Base-by-base conservation (phyloP, 345 rosid genomes). In the Aquilaria yunnanensis region DNA sequence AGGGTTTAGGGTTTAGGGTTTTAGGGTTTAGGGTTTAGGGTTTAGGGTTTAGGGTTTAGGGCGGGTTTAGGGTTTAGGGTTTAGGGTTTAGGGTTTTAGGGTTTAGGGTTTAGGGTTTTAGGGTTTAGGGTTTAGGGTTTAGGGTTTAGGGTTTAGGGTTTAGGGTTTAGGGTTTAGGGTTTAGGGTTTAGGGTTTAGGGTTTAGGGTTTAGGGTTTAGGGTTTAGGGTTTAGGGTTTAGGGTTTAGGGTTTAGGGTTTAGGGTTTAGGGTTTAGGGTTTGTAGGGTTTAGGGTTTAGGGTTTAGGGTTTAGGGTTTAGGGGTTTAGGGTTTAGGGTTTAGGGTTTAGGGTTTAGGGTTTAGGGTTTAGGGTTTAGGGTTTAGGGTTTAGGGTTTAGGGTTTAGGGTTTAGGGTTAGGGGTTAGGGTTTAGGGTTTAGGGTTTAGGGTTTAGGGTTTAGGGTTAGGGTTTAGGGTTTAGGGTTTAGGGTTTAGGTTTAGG, bases 251-350 rank as follows among this genome's bases (percentile, higher is more conserved):
- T 41, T 37, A 49, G 61, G 61, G 37, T 57, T 57, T 37, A 49
- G 61, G 61, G 37, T 58, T 37, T 8, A 49, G 61, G 9, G 16
- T 54, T 52, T n/a, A 49, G 61, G 61, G 9, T 58, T 58, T n/a
- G 29, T n/a, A n/a, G 49, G 48, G 32, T 57, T 57, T 57, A 57
- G 50, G 61, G 61, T 58, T 58, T 37, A 49, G 61, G 61, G 37
- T 59, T 43, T 13, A 29, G 70, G 64, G 64, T 66, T 58, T 66
- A 59, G 70, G 70, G 70, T 59, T 59, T 67, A 51, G n/a, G n/a
- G n/a, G n/a, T n/a, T n/a, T n/a, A n/a, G n/a, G n/a, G n/a, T n/a
- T n/a, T n/a, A n/a, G n/a, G n/a, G n/a, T n/a, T n/a, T n/a, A n/a
- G n/a, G n/a, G n/a, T n/a, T n/a, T n/a, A n/a, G n/a, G n/a, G n/a